A percentile compares a stretch with the other conserved stretches of the same genome.
Conservation (phyloP, 805 yeast genomes). For the Starmerella potacharoeniae region DNA sequence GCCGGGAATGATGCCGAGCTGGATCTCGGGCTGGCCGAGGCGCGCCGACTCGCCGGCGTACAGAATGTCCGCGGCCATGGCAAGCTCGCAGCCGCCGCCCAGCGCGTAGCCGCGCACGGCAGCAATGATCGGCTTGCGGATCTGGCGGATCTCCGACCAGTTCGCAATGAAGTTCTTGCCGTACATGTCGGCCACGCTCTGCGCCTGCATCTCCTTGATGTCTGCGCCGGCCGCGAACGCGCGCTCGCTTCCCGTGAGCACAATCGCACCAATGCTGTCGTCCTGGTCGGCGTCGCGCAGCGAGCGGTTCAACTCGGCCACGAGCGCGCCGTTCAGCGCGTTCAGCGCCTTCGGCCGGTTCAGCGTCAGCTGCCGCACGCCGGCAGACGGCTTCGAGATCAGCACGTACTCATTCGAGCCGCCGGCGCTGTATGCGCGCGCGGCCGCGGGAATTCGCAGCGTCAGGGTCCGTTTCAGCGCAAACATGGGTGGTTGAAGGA, state of each 20-base stretch:
- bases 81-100: conserved; percentile 48
- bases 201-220: conserved; percentile 39
- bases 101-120: conserved; percentile 46
- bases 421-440: conserved; percentile 19
- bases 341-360: conserved; percentile 39
- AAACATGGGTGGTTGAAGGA: background rate
- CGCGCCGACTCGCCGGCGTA: conserved; percentile 39
- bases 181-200: conserved; percentile 31
- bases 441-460: background rate
- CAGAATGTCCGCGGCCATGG: conserved; percentile 42
- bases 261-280: conserved; percentile 35
- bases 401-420: conserved; percentile 30
- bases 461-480: background rate
- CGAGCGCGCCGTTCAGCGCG: conserved; percentile 32
- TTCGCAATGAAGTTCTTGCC: conserved; percentile 30
- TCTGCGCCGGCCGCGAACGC: conserved; percentile 51
- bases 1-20: conserved; percentile 41
- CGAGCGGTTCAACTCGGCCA: conserved; percentile 33
- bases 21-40: conserved; percentile 48
- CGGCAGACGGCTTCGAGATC: conserved; percentile 32
- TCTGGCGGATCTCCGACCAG: conserved; percentile 33
- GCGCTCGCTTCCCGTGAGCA: conserved; percentile 36
- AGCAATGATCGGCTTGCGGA: conserved; percentile 41
- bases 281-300: conserved; percentile 31
- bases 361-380: conserved; percentile 33